Base-by-base conservation (phyloP, 2,329 filamentous ascomycete genomes). In the Septoria petroselini region DNA sequence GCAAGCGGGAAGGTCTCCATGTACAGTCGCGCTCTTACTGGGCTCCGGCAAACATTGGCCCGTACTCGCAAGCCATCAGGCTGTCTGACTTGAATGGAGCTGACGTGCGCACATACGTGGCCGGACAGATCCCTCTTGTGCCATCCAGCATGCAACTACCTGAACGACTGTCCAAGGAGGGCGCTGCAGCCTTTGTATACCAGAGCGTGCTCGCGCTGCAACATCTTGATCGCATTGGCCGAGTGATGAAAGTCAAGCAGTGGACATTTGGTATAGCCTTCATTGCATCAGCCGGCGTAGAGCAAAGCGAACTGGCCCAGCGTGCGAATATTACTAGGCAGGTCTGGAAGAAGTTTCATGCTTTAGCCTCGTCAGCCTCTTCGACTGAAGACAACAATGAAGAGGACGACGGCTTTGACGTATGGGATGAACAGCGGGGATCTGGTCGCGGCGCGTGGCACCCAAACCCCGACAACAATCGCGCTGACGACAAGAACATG, bases 11-110 rank as follows among this genome's bases (percentile, higher is more conserved):
- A 48, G 86, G 70, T 0, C 77, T 97, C 1, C 93, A 98, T 67
- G 91, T 98, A 4, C 93, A 97, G 70, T 91, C 87, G 3, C 77
- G 88, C 31, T 95, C 89, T 8, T 97, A 97, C 75, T 98, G 93
- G 93, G 93, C 93, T 0, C 93, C 93, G 0, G 91, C 93, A 15
- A 97, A 97, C 64, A 97, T 98, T 46, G 93, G 93, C 0, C 93
- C 93, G 0, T 97, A 97, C 69, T 96, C 91, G 48, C 93, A 98
- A 71, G 89, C 90, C 3, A 82, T 93, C 41, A 76, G 79, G 2
- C 71, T 81, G 8, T 73, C 74, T 17, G 37, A 12, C 63, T 65
- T 8, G 45, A 56, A 27, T 9, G 21, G 29, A 41, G 11, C 27
- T 18, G 34, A 25, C 34, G 9, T 51, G 4, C 6, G 79, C 7